A percentile compares a stretch with the other conserved stretches of the same genome.
Evolutionary conservation across 2,329 filamentous ascomycete genomes (phyloP).

Genomic region (Paraphaeosphaeria minitans): DNA sequence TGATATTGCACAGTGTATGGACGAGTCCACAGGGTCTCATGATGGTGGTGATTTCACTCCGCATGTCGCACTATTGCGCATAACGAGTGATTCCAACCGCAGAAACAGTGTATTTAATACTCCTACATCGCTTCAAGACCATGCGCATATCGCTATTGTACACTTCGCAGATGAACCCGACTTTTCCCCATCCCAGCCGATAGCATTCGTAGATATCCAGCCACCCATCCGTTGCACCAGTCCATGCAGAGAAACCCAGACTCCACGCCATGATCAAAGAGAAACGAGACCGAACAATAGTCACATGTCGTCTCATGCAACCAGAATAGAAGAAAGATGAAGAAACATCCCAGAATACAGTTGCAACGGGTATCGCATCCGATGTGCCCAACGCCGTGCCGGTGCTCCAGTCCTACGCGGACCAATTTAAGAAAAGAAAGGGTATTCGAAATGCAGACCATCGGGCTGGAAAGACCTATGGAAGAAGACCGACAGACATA

Average conservation of each 20-base stretch:
- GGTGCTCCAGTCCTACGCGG: conserved; percentile 11
- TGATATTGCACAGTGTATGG: neutral
- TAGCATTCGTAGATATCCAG: neutral
- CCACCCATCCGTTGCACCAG: conserved; percentile 10
- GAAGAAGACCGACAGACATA: neutral
- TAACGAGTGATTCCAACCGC: neutral
- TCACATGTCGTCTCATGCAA: neutral
- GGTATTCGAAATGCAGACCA: conserved; percentile 21
- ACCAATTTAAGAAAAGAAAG: conserved; percentile 15
- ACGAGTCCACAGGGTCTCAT: neutral
- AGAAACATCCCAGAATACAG: conserved; percentile 11
- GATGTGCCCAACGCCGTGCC: conserved; percentile 20
- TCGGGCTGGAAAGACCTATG: conserved; percentile 7
- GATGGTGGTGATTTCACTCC: neutral
- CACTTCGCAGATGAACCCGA: neutral
- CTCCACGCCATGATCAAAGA: conserved; percentile 16
- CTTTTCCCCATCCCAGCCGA: conserved; percentile 4
- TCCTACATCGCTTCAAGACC: conserved; percentile 17
- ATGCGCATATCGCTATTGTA: conserved; percentile 12
- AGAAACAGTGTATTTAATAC: conserved; percentile 9
- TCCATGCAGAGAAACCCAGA: conserved; percentile 19
- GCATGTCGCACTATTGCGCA: neutral
- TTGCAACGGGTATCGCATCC: conserved; percentile 25
- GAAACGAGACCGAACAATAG: conserved; percentile 1
- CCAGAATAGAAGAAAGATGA: conserved; percentile 1